A percentile compares a stretch with the other conserved stretches of the same genome.
Conservation (phyloP, 345 rosid species). For the Hypericum perforatum region DNA sequence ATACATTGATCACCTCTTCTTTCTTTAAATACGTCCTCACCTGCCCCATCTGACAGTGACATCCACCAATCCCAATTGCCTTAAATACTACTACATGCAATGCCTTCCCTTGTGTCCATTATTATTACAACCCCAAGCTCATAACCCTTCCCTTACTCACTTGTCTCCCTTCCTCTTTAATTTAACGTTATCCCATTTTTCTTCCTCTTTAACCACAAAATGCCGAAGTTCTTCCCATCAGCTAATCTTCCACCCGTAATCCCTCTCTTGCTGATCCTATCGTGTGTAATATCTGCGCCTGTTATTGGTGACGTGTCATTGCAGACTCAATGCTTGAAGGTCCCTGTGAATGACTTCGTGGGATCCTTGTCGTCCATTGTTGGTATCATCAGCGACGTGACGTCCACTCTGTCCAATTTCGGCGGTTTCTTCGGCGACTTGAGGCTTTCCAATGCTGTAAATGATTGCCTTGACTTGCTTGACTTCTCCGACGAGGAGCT, state of each 20-base stretch:
- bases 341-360: not conserved
- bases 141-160: not conserved
- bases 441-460: slow-evolving; percentile 33
- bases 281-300: too few species aligned
- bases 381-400: slow-evolving; percentile 5
- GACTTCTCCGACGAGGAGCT: slow-evolving; percentile 50
- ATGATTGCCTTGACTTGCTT: slow-evolving; percentile 62
- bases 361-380: slow-evolving; percentile 7
- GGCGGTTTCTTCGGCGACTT: slow-evolving; percentile 1
- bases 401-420: slow-evolving; percentile 8
- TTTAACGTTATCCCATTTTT: not conserved
- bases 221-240: not conserved
- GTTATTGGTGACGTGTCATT: not conserved
- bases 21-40: too few species aligned
- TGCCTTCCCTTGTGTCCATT: too few species aligned
- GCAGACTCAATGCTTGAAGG: not conserved
- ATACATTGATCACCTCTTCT: too few species aligned
- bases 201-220: not conserved
- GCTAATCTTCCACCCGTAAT: not conserved
- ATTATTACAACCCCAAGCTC: too few species aligned
- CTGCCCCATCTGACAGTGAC: too few species aligned
- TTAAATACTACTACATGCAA: too few species aligned
- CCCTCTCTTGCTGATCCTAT: too few species aligned
- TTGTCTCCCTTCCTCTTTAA: not conserved
- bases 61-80: too few species aligned